Evolutionary conservation across 2,329 filamentous ascomycete species (phyloP).

Genomic region (Ascochyta lentis): DNA sequence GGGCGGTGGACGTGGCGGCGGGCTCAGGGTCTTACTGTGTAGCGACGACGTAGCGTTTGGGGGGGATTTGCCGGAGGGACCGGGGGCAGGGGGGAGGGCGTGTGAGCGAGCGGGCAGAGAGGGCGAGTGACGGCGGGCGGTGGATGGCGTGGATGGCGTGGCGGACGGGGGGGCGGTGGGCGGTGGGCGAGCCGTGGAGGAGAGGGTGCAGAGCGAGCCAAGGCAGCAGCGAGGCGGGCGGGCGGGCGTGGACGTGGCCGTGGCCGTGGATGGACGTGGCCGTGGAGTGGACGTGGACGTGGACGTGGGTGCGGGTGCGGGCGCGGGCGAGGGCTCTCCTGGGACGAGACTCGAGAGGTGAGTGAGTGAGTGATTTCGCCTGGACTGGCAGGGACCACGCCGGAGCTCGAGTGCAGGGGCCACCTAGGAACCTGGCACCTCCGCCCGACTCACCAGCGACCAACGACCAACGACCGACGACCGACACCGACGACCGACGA

Average conservation of each 20-base stretch:
- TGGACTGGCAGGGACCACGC: constrained; percentile 6
- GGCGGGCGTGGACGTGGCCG: constrained; percentile 24
- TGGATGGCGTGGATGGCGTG: too few species aligned
- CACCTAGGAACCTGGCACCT: background rate
- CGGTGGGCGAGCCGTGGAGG: too few species aligned
- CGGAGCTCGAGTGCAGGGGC: constrained; percentile 5
- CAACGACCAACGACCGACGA: too few species aligned
- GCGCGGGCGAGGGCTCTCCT: constrained; percentile 5
- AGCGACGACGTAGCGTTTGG: constrained; percentile 1
- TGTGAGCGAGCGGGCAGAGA: too few species aligned
- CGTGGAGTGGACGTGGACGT: too few species aligned
- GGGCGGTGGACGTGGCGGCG: constrained; percentile 8
- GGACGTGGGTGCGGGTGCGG: constrained; percentile 3
- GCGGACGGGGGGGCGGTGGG: too few species aligned
- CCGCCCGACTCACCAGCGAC: background rate
- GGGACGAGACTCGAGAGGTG: background rate
- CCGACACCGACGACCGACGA: too few species aligned
- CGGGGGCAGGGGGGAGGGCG: constrained; percentile 4
- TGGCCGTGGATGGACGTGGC: constrained; percentile 15
- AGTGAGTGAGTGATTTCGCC: background rate
- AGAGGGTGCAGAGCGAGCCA: too few species aligned
- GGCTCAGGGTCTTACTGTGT: constrained; percentile 38
- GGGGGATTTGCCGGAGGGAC: background rate
- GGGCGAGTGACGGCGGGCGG: too few species aligned
- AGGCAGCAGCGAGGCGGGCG: too few species aligned